These are phyloP conservation scores for Triticum urartu DNA, from an alignment of 176 grass and related monocot genomes.

Conservation along the genomic window DNA sequence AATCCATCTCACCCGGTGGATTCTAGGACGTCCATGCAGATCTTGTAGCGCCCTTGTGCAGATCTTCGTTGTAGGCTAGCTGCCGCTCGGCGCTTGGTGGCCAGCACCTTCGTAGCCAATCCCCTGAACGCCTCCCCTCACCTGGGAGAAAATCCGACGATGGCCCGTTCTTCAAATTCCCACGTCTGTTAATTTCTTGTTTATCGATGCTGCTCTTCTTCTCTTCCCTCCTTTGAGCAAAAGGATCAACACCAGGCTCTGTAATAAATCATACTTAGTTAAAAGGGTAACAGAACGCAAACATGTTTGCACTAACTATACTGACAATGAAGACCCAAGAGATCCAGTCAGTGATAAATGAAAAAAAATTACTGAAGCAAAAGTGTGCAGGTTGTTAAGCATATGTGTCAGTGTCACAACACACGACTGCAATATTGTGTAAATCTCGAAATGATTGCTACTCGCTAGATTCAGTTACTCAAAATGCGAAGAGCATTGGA, in stretches of 20 bases:
- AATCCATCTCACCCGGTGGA: too few relatives aligned
- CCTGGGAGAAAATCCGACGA: too few relatives aligned
- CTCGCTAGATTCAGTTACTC: neutral
- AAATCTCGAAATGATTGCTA: neutral
- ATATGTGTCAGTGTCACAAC: neutral
- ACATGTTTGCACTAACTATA: neutral
- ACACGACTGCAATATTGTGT: neutral
- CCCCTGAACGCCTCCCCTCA: too few relatives aligned
- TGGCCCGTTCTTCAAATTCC: too few relatives aligned
- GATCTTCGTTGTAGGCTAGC: too few relatives aligned
- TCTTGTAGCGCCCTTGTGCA: too few relatives aligned
- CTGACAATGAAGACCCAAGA: accelerated
- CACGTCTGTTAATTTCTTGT: too few relatives aligned
- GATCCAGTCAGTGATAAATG: neutral
- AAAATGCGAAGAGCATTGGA: neutral
- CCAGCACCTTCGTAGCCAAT: too few relatives aligned
- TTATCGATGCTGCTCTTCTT: too few relatives aligned
- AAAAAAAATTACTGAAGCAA: neutral
- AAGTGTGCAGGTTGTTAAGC: neutral
- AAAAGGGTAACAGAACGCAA: neutral
- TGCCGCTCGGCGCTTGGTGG: too few relatives aligned
- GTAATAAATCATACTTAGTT: constrained; percentile 6
- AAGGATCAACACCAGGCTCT: constrained; percentile 90
- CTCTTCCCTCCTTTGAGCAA: constrained; percentile 61
- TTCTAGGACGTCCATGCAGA: too few relatives aligned